Evolutionary conservation across 306 rosid genomes (phyloP).

Genomic region (Psophocarpus tetragonolobus): DNA sequence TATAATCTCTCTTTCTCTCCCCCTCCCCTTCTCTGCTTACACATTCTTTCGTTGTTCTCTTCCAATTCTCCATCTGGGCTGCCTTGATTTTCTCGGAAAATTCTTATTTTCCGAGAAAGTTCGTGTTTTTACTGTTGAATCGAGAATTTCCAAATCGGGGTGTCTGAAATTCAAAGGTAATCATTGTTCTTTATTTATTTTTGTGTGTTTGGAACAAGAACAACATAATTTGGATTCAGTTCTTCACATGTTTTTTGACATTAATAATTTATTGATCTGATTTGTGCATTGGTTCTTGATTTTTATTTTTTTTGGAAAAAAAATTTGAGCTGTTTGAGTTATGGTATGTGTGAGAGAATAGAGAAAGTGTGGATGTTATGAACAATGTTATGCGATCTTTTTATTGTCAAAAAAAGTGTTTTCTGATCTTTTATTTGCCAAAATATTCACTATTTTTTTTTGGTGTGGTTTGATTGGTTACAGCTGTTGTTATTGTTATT

Average conservation of each 20-base stretch:
- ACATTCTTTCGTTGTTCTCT: slow-evolving; percentile 21
- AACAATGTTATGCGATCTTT: slow-evolving; percentile 31
- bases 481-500: slow-evolving; percentile 38
- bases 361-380: slow-evolving; percentile 23
- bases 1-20: slow-evolving; percentile 30
- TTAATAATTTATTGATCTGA: slow-evolving; percentile 53
- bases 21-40: slow-evolving; percentile 13
- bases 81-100: slow-evolving; percentile 36
- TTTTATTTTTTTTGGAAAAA: neutral
- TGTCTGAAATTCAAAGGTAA: slow-evolving; percentile 39
- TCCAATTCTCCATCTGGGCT: slow-evolving; percentile 32
- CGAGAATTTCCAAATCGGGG: neutral
- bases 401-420: too few relatives aligned
- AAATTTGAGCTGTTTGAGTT: neutral
- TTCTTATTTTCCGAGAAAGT: slow-evolving; percentile 27
- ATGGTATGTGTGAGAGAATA: neutral
- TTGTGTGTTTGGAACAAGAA: neutral
- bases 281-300: neutral
- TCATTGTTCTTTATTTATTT: neutral
- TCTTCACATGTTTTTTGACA: slow-evolving; percentile 7
- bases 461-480: slow-evolving; percentile 38
- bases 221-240: slow-evolving; percentile 15
- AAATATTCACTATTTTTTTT: neutral
- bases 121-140: neutral
- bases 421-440: neutral